Percentiles rank a stretch among this genome's conserved stretches.
Evolutionary conservation across 305 asterid genomes (phyloP).

Genomic region (Fraxinus ornus): DNA sequence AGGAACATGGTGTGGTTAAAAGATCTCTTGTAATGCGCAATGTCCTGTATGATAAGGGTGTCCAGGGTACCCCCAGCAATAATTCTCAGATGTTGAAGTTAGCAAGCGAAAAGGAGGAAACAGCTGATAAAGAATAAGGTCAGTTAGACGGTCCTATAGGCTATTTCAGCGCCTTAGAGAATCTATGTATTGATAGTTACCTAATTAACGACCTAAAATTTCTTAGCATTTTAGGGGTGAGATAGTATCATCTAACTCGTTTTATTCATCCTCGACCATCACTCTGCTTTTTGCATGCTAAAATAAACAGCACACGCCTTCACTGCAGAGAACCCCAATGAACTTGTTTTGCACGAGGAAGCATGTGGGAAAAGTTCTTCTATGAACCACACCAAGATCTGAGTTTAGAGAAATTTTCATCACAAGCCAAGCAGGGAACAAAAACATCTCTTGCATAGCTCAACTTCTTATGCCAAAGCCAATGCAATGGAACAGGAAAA

Average conservation of each 20-base stretch:
- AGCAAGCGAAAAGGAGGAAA: not conserved
- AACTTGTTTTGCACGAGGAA: not conserved
- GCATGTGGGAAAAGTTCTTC: not conserved
- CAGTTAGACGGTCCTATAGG: not conserved
- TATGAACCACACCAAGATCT: not conserved
- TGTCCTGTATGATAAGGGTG: not conserved
- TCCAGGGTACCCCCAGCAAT: not conserved
- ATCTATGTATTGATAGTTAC: not conserved
- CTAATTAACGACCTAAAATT: not conserved
- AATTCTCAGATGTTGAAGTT: not conserved
- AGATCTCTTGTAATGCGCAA: not conserved
- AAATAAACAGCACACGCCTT: not conserved
- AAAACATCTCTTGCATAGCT: not conserved
- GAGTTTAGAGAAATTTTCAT: not conserved
- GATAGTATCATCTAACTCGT: not conserved
- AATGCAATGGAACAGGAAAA: not conserved
- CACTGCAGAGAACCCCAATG: not conserved
- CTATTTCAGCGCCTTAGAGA: not conserved
- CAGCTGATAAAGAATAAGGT: not conserved
- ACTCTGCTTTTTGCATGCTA: not conserved
- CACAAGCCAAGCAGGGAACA: not conserved
- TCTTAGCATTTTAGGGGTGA: not conserved
- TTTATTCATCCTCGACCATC: not conserved
- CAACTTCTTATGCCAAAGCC: not conserved
- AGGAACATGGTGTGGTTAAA: not conserved